Percentiles rank a stretch among this genome's conserved stretches.
phyloP scores from a whole-genome alignment of 2,329 filamentous ascomycete species.

The Neoscytalidium dimidiatum region DNA sequence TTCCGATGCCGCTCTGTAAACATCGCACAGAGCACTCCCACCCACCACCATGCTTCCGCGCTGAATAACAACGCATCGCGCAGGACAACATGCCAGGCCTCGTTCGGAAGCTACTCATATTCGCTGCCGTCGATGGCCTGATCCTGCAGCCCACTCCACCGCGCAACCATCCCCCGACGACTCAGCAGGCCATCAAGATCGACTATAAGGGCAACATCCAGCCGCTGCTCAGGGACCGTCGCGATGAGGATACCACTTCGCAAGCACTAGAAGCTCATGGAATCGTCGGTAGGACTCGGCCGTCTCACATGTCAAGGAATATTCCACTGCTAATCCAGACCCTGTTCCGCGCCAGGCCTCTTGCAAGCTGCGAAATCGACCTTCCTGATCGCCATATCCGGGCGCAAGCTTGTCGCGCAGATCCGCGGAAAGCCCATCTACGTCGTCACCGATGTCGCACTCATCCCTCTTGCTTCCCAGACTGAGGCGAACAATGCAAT shows the following conservation, averaged over 20 bases:
- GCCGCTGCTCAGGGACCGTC: constrained; percentile 44
- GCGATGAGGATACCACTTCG: constrained; percentile 39
- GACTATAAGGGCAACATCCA: constrained; percentile 66
- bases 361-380: constrained; percentile 78
- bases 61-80: constrained; percentile 13
- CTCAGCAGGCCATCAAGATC: constrained; percentile 62
- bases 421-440: constrained; percentile 82
- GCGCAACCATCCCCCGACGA: constrained; percentile 56
- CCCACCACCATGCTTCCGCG: not conserved
- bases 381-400: constrained; percentile 85
- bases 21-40: not conserved
- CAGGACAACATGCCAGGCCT: constrained; percentile 67
- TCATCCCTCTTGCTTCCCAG: constrained; percentile 84
- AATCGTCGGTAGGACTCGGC: constrained; percentile 55
- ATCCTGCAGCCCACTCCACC: constrained; percentile 71
- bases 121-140: constrained; percentile 79
- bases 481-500: constrained; percentile 74
- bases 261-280: constrained; percentile 50
- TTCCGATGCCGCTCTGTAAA: constrained; percentile 17
- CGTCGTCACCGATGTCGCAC: constrained; percentile 80
- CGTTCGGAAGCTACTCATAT: constrained; percentile 77
- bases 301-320: not conserved
- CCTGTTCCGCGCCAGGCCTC: constrained; percentile 61
- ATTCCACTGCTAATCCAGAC: constrained; percentile 11
- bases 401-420: constrained; percentile 84